Evolutionary conservation across 768 basidiomycete genomes (phyloP).

Genomic region (Sporobolomyces phaffii): DNA sequence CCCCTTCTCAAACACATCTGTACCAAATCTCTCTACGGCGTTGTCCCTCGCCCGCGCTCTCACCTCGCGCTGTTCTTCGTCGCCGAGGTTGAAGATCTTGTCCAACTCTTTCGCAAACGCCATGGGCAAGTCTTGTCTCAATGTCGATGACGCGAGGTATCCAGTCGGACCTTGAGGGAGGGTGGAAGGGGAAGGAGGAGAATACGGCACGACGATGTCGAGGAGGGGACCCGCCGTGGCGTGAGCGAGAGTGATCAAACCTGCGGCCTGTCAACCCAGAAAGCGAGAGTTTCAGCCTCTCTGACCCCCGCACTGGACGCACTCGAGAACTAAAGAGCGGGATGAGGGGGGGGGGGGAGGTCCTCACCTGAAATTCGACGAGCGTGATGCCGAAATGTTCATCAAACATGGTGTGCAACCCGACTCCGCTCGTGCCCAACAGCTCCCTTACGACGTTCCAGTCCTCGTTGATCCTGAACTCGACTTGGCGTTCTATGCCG

Average conservation of each 20-base stretch:
- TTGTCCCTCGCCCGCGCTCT: constrained; percentile 62
- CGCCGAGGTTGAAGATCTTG: constrained; percentile 58
- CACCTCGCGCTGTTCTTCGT: constrained; percentile 60
- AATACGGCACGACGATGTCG: constrained; percentile 77
- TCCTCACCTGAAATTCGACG: constrained; percentile 87
- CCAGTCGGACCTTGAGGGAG: constrained; percentile 60
- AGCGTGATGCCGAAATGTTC: constrained; percentile 98
- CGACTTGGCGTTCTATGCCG: constrained; percentile 62
- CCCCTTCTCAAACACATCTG: constrained; percentile 67
- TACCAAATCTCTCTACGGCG: constrained; percentile 66
- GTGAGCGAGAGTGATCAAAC: constrained; percentile 83
- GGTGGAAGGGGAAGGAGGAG: background rate
- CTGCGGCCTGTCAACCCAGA: constrained; percentile 64
- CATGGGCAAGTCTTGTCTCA: background rate
- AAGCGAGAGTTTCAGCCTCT: no score
- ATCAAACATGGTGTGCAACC: constrained; percentile 92
- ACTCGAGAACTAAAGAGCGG: constrained; percentile 33
- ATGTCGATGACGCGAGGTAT: constrained; percentile 63
- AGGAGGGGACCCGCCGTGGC: constrained; percentile 85
- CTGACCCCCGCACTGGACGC: no score
- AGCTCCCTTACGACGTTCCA: constrained; percentile 64
- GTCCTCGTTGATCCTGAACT: constrained; percentile 76
- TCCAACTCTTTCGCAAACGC: background rate
- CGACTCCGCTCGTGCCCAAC: constrained; percentile 70
- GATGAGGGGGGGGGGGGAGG: constrained; percentile 28